Conservation (phyloP, 352 stramenopile genomes). For the Globisporangium megalacanthum region DNA sequence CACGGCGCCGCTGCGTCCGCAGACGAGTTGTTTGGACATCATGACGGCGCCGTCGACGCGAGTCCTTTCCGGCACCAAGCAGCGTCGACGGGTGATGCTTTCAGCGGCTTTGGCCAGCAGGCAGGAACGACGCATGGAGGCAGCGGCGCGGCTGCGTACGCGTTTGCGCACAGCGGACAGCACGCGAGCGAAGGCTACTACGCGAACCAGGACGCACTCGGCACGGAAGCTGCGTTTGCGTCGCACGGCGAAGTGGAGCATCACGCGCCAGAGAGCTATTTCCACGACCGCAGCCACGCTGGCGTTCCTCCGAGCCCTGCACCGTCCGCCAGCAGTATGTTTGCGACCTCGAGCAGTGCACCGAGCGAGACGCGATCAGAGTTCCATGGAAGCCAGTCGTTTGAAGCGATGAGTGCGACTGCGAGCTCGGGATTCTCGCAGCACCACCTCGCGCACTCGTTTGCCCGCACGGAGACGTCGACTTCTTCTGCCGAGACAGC, state of each 20-base stretch:
- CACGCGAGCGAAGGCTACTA: conserved; percentile 1
- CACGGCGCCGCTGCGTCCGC: conserved; percentile 17
- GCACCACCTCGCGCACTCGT: background rate
- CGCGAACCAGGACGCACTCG: background rate
- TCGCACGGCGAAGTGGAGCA: background rate
- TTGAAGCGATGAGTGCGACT: background rate
- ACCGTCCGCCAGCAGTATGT: background rate
- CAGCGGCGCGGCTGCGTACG: background rate
- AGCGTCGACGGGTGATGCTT: background rate
- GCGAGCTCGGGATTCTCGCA: background rate
- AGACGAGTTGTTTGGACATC: conserved; percentile 22
- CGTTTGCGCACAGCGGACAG: background rate
- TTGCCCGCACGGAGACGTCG: background rate
- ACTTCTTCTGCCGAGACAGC: background rate
- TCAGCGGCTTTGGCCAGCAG: background rate
- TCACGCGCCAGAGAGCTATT: background rate
- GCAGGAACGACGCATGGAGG: background rate
- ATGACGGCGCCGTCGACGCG: conserved; percentile 9
- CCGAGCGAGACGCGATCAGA: background rate
- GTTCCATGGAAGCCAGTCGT: background rate
- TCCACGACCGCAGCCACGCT: background rate
- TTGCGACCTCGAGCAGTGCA: background rate
- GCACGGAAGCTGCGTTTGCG: background rate
- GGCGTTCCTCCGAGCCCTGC: background rate
- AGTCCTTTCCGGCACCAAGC: conserved; percentile 9